Evolutionary conservation across 1,284 basidiomycete genomes (phyloP), one percentile per base, ranked within the genome.

Genomic region (Calocybe gambosa): DNA sequence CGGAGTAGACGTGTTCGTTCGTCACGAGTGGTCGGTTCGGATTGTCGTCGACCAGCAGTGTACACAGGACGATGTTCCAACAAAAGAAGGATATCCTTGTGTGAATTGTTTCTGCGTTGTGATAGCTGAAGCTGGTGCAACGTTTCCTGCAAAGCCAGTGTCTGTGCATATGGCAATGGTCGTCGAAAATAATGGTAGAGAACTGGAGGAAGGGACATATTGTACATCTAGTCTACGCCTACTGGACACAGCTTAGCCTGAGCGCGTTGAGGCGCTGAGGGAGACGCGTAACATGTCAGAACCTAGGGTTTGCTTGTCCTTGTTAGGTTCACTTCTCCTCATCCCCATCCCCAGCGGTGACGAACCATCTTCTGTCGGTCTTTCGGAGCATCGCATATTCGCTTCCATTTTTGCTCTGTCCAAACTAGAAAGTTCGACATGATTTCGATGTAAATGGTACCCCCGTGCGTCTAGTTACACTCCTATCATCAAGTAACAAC

Each of bases 1-100:
- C 69, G 68, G 15, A 72, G 77, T 21, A 96, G 71, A 40, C 89
- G 80, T 31, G 65, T 60, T 29, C 82, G 78, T 59, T 95, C 91
- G 33, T 70, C 67, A 34, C 76, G 69, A 9, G 84, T 67, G 36
- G 79, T 75, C n/a, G 76, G 71, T 42, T 80, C 73, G 29, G 74
- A 75, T 63, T 95, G 92, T 9, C 96, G 76, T 21, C 93, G 78
- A 3, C 95, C 95, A 7, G 88, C 81, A 2, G 95, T 99, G 67
- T 93, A 99, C 0, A 96, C 94, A 4, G 95, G 95, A 7, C 85
- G 78, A 58, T 99, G 95, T 65, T 99, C 72, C 35, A 89, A 73
- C 39, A 90, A 70, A 13, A 89, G 74, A 13, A 89, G 70, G 43
- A 87, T 59, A 56, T 89, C 87, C 46, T 75, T 73, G 61, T 85